Base-by-base conservation (phyloP, 306 rosid species). In the Gillenia trifoliata region DNA sequence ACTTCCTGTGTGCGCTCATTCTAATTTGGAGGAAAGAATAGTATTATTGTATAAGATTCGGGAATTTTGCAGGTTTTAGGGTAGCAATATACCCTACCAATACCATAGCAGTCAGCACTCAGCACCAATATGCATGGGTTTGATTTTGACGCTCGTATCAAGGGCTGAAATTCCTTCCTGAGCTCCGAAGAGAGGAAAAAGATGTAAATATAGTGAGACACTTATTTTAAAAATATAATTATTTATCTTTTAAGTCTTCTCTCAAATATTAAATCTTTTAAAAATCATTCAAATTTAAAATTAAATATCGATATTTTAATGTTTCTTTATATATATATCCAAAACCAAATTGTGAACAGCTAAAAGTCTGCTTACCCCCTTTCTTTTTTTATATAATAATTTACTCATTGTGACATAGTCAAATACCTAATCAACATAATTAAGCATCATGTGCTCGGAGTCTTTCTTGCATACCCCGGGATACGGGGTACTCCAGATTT, bases 151-250 rank as follows among this genome's bases (percentile, higher is more conserved):
- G 22, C 26, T 8, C 25, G 30, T 28, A 2, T 61, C 66, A 8
- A 8, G 29, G 10, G 55, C 17, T 68, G 36, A 71, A 82, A 71
- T 83, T 83, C 86, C 67, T 82, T 75, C 47, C 86, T 83, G 78
- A 83, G 83, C 86, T 56, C 56, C 83, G 72, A 83, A 83, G 86
- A 59, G 75, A 73, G 11, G 47, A 66, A 20, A 16, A 23, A 30
- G 40, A 50, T 1, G 43, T n/a, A n/a, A n/a, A n/a, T n/a, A n/a
- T n/a, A n/a, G n/a, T n/a, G n/a, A n/a, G n/a, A n/a, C n/a, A n/a
- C n/a, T n/a, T n/a, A n/a, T n/a, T n/a, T n/a, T n/a, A n/a, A n/a
- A n/a, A n/a, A n/a, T n/a, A n/a, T n/a, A n/a, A n/a, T n/a, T n/a
- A n/a, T n/a, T n/a, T n/a, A n/a, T n/a, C n/a, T n/a, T n/a, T n/a